Percentiles rank a stretch among this genome's conserved stretches.
Conservation (phyloP, 164 flowering plant genomes). For the Nelumbo lutea region DNA sequence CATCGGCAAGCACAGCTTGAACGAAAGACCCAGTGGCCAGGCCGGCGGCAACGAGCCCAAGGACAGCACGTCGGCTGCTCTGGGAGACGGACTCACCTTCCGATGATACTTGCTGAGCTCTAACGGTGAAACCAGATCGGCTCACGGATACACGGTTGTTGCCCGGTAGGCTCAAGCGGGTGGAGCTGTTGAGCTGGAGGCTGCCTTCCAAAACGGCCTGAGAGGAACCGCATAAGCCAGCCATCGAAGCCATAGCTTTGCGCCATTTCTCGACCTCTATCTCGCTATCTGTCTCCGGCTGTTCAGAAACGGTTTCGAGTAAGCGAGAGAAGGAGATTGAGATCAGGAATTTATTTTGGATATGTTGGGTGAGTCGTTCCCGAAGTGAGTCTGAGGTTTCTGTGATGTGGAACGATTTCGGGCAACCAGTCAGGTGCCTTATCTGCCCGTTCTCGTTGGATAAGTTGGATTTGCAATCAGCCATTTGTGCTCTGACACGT, state of each 20-base stretch:
- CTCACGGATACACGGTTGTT: slow-evolving; percentile 25
- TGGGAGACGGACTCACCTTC: slow-evolving; percentile 36
- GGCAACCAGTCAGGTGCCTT: slow-evolving; percentile 26
- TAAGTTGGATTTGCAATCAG: slow-evolving; percentile 29
- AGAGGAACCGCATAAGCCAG: slow-evolving; percentile 72
- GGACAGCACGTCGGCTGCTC: slow-evolving; percentile 65
- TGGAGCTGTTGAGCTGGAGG: slow-evolving; percentile 47
- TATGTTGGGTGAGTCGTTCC: no score
- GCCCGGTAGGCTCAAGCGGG: slow-evolving; percentile 31
- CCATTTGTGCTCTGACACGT: slow-evolving; percentile 33
- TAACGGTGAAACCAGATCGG: slow-evolving; percentile 37
- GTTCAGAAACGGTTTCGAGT: no score
- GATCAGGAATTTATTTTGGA: no score
- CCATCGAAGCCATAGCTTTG: slow-evolving; percentile 93
- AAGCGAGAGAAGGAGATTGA: not conserved
- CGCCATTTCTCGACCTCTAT: slow-evolving; percentile 39
- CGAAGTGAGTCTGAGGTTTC: not conserved
- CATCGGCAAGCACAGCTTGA: slow-evolving; percentile 69
- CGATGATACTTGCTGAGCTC: slow-evolving; percentile 51
- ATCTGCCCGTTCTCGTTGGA: slow-evolving; percentile 40
- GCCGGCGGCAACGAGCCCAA: slow-evolving; percentile 76
- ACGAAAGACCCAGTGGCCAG: slow-evolving; percentile 65
- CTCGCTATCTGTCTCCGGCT: not conserved
- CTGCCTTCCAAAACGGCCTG: no score
- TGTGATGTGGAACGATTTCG: slow-evolving; percentile 27